Evolutionary conservation across 2,329 filamentous ascomycete species (phyloP).

Genomic region (Paraconiothyrium brasiliense): DNA sequence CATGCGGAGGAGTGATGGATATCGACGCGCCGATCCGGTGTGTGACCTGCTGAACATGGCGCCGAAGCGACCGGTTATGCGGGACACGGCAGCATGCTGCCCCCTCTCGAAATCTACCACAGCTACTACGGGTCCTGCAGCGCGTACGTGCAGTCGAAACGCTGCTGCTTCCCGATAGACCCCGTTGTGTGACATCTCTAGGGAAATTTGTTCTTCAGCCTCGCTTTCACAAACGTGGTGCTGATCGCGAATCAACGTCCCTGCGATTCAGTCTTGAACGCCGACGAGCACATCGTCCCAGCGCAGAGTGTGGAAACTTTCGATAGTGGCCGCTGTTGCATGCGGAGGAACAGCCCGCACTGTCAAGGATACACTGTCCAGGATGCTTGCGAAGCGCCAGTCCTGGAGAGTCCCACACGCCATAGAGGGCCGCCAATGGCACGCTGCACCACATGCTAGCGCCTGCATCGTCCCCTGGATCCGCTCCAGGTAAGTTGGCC

Average conservation of each 20-base stretch:
- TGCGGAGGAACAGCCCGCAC: conserved; percentile 7
- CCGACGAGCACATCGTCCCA: neutral
- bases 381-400: conserved; percentile 12
- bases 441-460: neutral
- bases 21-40: neutral
- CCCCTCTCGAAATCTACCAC: neutral
- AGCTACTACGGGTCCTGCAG: neutral
- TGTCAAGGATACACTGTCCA: neutral
- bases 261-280: no score
- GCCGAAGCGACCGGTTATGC: neutral
- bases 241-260: neutral
- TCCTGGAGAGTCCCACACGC: conserved; percentile 4
- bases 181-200: neutral
- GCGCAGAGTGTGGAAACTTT: neutral
- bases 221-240: neutral
- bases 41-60: neutral
- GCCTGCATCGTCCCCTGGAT: conserved; percentile 17
- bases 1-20: neutral
- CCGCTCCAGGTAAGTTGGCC: conserved; percentile 10
- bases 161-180: neutral
- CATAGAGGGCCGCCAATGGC: conserved; percentile 12
- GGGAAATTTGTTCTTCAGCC: neutral
- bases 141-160: conserved; percentile 1
- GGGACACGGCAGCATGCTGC: conserved; percentile 2
- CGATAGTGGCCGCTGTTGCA: conserved; percentile 11